Evolutionary conservation across 371 early-diverging fungal genomes (phyloP), one percentile per base, ranked within the genome.

Genomic region (Circinella umbellata): DNA sequence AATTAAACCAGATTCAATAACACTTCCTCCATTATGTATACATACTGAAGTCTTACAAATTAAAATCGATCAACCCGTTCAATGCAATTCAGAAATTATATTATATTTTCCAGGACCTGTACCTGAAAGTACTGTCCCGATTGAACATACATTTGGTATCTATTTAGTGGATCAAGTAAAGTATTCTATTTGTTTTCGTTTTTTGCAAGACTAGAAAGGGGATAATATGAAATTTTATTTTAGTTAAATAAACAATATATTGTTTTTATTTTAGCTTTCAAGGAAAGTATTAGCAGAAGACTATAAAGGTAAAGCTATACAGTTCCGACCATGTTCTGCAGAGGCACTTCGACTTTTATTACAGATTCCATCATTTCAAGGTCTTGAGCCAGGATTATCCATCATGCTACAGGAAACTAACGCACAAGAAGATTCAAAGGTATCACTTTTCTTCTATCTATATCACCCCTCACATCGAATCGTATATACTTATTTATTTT

Each of bases 101-200:
- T 10, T 79, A 13, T n/a, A 47, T 9, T 71, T 80, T 60, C 66
- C 63, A 11, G 71, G 75, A 62, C 80, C 77, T 18, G 54, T 67
- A 1, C 68, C 70, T 10, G 59, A 48, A 6, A 59, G 73, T 20
- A 36, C 4, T 9, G 46, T 80, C n/a, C 49, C 66, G 4, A 64
- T 73, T 0, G 63, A 73, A n/a, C 80, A 83, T 55, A 18, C 57
- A 5, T 81, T 81, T 71, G 84, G 82, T 4, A 9, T 84, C 0
- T 84, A 84, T 72, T 34, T 84, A 14, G 76, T 81, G 35, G 80
- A 84, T 71, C 84, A 83, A 72, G 81, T 79, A 65, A 49, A 20
- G 62, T 39, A 36, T 42, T 36, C 3, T 7, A 47, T 61, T 42
- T 0, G 11, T 9, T 42, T 9, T 6, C 6, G 3, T 9, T 42